These are phyloP conservation scores for Sphaerostilbella broomeana DNA, from an alignment of 2,329 filamentous ascomycete genomes.

Conservation along the genomic window DNA sequence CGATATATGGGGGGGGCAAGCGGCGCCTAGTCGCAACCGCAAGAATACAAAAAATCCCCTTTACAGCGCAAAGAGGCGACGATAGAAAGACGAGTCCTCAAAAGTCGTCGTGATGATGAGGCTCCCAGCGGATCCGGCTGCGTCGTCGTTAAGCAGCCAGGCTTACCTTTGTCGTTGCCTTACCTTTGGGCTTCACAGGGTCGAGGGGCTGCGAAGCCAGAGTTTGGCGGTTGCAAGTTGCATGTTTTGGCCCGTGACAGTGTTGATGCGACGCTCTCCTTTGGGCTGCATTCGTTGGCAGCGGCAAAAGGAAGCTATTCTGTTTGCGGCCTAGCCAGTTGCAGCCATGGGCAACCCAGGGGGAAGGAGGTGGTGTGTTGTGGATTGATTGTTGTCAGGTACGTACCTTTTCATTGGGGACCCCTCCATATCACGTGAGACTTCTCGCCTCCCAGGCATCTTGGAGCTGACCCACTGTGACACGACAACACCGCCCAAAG, in stretches of 20 bases:
- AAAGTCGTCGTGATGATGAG: no score
- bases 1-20: constrained; percentile 6
- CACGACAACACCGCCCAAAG: no score
- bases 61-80: no score
- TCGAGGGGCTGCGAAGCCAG: constrained; percentile 11
- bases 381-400: no score
- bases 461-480: no score
- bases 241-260: constrained; percentile 25
- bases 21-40: background rate
- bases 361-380: background rate
- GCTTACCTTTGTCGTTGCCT: background rate
- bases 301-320: constrained; percentile 6
- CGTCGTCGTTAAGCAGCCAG: background rate
- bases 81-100: no score
- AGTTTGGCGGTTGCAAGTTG: constrained; percentile 13
- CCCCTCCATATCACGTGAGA: background rate
- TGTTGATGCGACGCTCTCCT: constrained; percentile 18
- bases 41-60: background rate
- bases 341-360: constrained; percentile 28
- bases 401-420: no score
- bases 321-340: constrained; percentile 14
- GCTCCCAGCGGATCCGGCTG: no score
- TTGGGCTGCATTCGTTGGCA: constrained; percentile 10
- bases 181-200: constrained; percentile 13
- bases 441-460: no score